phyloP scores from a whole-genome alignment of 345 rosid genomes.

The Aethionema arabicum region DNA sequence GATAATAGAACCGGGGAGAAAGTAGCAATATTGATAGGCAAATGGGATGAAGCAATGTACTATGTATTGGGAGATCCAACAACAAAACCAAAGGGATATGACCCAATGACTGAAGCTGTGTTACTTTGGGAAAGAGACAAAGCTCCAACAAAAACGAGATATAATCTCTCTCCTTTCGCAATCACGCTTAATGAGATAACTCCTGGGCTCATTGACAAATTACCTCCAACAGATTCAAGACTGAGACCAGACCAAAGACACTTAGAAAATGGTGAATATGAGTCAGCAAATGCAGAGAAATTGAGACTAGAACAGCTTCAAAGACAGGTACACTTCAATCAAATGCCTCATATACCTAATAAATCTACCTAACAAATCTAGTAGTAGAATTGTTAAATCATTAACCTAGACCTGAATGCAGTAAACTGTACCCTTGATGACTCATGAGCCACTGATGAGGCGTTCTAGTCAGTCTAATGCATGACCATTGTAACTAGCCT shows the following conservation, averaged over 20 bases:
- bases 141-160: slow-evolving; percentile 79
- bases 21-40: slow-evolving; percentile 92
- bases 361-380: neutral
- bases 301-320: slow-evolving; percentile 92
- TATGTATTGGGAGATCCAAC: slow-evolving; percentile 88
- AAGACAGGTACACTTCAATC: slow-evolving; percentile 71
- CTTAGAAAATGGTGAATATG: slow-evolving; percentile 92
- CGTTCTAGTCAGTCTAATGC: neutral
- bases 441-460: neutral
- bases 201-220: slow-evolving; percentile 64
- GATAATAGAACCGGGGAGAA: slow-evolving; percentile 94
- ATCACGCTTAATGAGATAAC: slow-evolving; percentile 86
- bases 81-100: slow-evolving; percentile 89
- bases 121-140: slow-evolving; percentile 91
- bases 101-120: slow-evolving; percentile 94
- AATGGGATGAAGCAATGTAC: slow-evolving; percentile 99
- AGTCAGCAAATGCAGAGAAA: slow-evolving; percentile 90
- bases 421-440: no score
- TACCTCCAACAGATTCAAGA: slow-evolving; percentile 98
- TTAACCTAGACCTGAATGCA: no score
- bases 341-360: neutral
- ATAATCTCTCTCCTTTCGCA: slow-evolving; percentile 89
- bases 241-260: slow-evolving; percentile 96
- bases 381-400: neutral
- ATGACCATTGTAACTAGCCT: slow-evolving; percentile 13